Evolutionary conservation across 768 basidiomycete species (phyloP).

Genomic region (Tulasnella sp.): DNA sequence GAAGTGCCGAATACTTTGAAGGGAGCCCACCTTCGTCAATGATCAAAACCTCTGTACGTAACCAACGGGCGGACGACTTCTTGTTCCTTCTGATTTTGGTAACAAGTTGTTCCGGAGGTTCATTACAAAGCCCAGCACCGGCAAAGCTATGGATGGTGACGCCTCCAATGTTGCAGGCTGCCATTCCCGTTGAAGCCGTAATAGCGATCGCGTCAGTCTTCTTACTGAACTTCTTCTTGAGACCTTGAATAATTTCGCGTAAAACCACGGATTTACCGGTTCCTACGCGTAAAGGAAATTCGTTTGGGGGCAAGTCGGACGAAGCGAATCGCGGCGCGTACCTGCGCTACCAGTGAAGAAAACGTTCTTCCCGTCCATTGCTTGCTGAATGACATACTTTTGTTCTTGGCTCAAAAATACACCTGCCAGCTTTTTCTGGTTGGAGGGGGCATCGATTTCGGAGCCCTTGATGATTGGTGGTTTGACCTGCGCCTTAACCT

Average conservation of each 20-base stretch:
- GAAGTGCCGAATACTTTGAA: slow-evolving; percentile 1
- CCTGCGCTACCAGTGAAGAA: slow-evolving; percentile 99
- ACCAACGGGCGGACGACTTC: slow-evolving; percentile 75
- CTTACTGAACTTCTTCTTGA: slow-evolving; percentile 50
- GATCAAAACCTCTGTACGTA: slow-evolving; percentile 63
- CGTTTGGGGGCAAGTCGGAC: neutral
- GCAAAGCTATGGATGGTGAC: slow-evolving; percentile 92
- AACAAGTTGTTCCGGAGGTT: slow-evolving; percentile 52
- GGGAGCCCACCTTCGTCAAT: slow-evolving; percentile 39
- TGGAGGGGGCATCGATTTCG: neutral
- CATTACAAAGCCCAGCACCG: slow-evolving; percentile 82
- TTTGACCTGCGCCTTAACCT: neutral
- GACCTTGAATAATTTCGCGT: slow-evolving; percentile 75
- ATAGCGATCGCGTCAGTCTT: slow-evolving; percentile 73
- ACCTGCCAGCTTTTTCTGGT: slow-evolving; percentile 24
- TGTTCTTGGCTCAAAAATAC: slow-evolving; percentile 81
- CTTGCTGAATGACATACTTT: slow-evolving; percentile 69
- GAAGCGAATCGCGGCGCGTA: slow-evolving; percentile 34
- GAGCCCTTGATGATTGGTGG: neutral
- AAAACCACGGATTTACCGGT: slow-evolving; percentile 95
- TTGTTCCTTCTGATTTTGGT: slow-evolving; percentile 70
- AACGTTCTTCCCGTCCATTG: slow-evolving; percentile 61
- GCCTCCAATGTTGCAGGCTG: slow-evolving; percentile 96
- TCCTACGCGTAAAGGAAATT: slow-evolving; percentile 41
- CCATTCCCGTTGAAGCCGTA: slow-evolving; percentile 94